phyloP scores from a whole-genome alignment of 169 alveolate genomes.

The Cryptosporidium bovis region DNA sequence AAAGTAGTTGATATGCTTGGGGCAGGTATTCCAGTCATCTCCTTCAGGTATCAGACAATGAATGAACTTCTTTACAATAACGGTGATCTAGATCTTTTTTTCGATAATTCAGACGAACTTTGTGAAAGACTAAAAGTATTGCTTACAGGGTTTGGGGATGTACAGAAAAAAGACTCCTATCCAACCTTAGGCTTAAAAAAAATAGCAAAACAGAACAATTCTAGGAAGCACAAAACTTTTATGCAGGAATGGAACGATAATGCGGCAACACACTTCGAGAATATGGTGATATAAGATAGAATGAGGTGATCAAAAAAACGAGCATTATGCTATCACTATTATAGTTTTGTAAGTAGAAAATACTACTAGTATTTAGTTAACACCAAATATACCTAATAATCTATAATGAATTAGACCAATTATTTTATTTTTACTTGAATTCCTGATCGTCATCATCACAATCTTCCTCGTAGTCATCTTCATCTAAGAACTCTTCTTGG shows the following conservation, averaged over 20 bases:
- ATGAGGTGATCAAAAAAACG: background rate
- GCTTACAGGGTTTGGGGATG: constrained; percentile 4
- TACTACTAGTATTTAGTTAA: background rate
- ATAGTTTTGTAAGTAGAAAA: no score
- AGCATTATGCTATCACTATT: background rate
- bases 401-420: constrained; percentile 8
- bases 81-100: constrained; percentile 15
- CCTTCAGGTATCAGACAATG: constrained; percentile 78
- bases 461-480: constrained; percentile 26
- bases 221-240: constrained; percentile 6
- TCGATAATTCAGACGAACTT: constrained; percentile 14
- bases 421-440: constrained; percentile 10
- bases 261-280: constrained; percentile 19
- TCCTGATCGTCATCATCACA: constrained; percentile 49
- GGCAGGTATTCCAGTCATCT: constrained; percentile 88
- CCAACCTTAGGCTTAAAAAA: constrained; percentile 18
- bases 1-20: constrained; percentile 94
- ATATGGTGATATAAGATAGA: constrained; percentile 12
- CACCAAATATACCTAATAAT: background rate
- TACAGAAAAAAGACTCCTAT: background rate
- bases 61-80: constrained; percentile 62
- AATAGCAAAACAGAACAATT: constrained; percentile 8
- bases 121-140: background rate
- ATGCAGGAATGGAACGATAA: constrained; percentile 34
- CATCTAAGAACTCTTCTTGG: constrained; percentile 67